Base-by-base conservation (phyloP, 2,329 filamentous ascomycete species). In the Celoporthe dispersa region DNA sequence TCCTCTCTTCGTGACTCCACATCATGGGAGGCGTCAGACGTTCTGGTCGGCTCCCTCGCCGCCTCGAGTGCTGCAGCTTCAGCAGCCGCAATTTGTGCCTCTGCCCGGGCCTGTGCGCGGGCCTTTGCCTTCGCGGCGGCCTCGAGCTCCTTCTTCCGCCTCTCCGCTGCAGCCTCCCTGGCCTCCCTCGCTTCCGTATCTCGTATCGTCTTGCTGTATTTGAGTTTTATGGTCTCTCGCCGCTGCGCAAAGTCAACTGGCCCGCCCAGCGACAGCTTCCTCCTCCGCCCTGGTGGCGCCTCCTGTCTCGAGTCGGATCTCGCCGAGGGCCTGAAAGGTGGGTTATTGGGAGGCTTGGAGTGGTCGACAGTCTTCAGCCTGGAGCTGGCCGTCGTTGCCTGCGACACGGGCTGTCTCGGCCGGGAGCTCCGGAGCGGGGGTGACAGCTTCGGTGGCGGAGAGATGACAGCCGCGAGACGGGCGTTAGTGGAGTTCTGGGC, bases 161-260 rank as follows among this genome's bases (percentile, higher is more conserved):
- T 86, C 72, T 88, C 86, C 31, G 85, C 85, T 44, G 86, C 86
- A 66, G 82, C 81, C 77, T 85, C 81, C 76, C 85, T 84, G 66
- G 84, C 85, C 69, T 86, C 85, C n/a, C 83, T 80, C 70, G 87
- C 90, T 76, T 92, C 90, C 75, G 84, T 91, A 76, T 93, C 91
- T 73, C 91, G 88, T 63, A 96, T 90, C n/a, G 92, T 93, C 77
- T 92, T 93, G 75, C 90, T 94, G 79, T 97, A 95, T 19, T 93
- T 94, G 69, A 94, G 88, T 75, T 94, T 91, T 75, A 97, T 97
- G 71, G 90, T 90, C 77, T 94, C 91, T 75, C 94, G 87, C 65
- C 93, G 88, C 74, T 93, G 92, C 71, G 92, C 93, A 78, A 97
- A 96, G 79, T 97, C 93, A 66, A 97, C 92, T 71, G 91, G 91